These are phyloP conservation scores for Nicotiana knightiana DNA, from an alignment of 257 asterid genomes.

Conservation along the genomic window DNA sequence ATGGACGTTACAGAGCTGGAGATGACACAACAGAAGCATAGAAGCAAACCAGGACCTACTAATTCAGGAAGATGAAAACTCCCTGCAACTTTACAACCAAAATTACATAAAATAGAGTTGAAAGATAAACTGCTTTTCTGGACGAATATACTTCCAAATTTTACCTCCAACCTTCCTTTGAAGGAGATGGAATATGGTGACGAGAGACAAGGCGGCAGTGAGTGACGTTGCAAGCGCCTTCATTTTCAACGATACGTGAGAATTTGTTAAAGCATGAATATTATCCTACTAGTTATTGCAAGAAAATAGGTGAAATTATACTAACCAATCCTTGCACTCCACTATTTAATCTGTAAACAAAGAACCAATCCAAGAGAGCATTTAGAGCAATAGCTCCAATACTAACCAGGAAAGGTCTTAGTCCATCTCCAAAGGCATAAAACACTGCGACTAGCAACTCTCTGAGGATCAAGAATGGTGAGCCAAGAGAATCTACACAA, in stretches of 20 bases:
- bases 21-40: background rate
- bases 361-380: constrained; percentile 42
- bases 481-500: constrained; percentile 36
- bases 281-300: background rate
- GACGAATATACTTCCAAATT: background rate
- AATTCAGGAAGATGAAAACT: background rate
- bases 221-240: constrained; percentile 7
- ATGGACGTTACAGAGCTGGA: constrained; percentile 2
- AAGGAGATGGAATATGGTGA: constrained; percentile 5
- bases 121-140: background rate
- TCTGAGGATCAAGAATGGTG: constrained; percentile 41
- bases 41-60: background rate
- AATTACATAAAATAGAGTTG: background rate
- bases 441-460: constrained; percentile 38
- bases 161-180: constrained; percentile 15
- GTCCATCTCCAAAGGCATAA: constrained; percentile 44
- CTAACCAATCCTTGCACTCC: constrained; percentile 44
- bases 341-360: constrained; percentile 29
- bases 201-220: background rate
- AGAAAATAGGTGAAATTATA: background rate
- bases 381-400: constrained; percentile 35
- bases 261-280: background rate
- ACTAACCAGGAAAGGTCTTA: constrained; percentile 33
- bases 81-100: background rate
- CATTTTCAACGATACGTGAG: background rate